Evolutionary conservation across 768 basidiomycete species (phyloP), one percentile per base, ranked within the genome.

Genomic region (Amanita pallidorosea): DNA sequence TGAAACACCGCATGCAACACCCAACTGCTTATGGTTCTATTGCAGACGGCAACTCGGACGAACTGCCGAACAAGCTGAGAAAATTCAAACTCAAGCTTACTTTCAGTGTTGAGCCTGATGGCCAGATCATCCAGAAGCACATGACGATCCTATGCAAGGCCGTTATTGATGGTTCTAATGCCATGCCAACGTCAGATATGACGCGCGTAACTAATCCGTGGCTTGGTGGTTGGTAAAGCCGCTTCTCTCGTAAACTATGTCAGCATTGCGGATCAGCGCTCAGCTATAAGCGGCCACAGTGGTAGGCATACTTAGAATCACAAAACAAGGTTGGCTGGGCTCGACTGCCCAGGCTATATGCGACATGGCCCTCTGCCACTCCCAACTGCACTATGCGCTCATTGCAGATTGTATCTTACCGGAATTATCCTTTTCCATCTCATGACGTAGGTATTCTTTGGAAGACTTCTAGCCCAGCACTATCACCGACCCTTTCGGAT

Each of bases 121-220:
- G 34, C 18, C 27, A 23, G 35, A 35, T 33, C 34, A 25, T 36
- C 45, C 47, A 48, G 47, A 48, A 48, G 34, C 47, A 48, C 11
- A 35, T 48, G 47, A 20, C 47, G 47, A 48, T 48, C 47, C 25
- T 48, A n/a, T n/a, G n/a, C n/a, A 48, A 7, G 41, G 22, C 20
- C 22, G 36, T 37, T n/a, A 37, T 4, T 7, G 22, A 17, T 13
- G 15, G 5, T 22, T 25, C 15, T 5, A 4, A 23, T 11, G 12
- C 22, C 15, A 25, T 25, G 22, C 41, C 23, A 22, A 43, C 22
- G 11, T 2, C 23, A 25, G 41, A n/a, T 13, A 6, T 15, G 22
- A 15, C 41, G 15, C 18, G 25, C 9, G 13, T 25, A 3, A 43
- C 25, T 9, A 7, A 25, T 13, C 11, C 23, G 15, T 13, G 18